Conservation (phyloP, 306 rosid species). For the Abrus pulchellus region DNA sequence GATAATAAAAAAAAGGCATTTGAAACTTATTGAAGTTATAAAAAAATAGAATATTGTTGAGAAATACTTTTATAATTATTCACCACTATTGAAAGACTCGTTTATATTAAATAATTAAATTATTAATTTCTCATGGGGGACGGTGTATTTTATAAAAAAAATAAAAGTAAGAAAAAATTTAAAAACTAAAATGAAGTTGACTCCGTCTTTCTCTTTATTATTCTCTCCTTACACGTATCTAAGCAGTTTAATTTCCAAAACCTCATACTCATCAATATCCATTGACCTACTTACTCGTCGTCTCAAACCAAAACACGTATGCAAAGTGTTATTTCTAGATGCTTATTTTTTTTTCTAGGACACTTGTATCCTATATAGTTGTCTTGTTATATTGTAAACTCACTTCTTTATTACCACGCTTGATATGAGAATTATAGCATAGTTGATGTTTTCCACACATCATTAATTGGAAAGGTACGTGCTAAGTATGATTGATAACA, state of each 20-base stretch:
- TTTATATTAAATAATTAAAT: too few relatives aligned
- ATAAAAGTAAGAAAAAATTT: too few relatives aligned
- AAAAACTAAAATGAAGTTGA: not conserved
- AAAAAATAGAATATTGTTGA: too few relatives aligned
- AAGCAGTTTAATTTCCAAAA: not conserved
- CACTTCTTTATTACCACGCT: conserved; percentile 6
- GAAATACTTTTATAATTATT: too few relatives aligned
- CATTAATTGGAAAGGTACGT: conserved; percentile 38
- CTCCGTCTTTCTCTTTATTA: not conserved
- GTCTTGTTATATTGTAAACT: not conserved
- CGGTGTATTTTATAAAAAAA: too few relatives aligned
- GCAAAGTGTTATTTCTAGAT: not conserved
- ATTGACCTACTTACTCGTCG: conserved; percentile 4
- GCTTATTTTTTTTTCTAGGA: not conserved
- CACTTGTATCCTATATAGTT: conserved; percentile 7
- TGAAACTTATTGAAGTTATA: too few relatives aligned
- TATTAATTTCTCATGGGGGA: too few relatives aligned
- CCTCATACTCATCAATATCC: conserved; percentile 20
- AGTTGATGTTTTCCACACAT: conserved; percentile 41
- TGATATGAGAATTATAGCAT: not conserved
- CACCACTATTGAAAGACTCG: too few relatives aligned
- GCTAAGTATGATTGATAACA: conserved; percentile 19
- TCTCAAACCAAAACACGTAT: conserved; percentile 34
- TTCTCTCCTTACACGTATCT: conserved; percentile 27
- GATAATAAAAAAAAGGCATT: too few relatives aligned